A percentile compares a stretch with the other conserved stretches of the same genome.
These are phyloP conservation scores for Aspergillus pseudoglaucus DNA, from an alignment of 2,329 filamentous ascomycete genomes.

Conservation along the genomic window DNA sequence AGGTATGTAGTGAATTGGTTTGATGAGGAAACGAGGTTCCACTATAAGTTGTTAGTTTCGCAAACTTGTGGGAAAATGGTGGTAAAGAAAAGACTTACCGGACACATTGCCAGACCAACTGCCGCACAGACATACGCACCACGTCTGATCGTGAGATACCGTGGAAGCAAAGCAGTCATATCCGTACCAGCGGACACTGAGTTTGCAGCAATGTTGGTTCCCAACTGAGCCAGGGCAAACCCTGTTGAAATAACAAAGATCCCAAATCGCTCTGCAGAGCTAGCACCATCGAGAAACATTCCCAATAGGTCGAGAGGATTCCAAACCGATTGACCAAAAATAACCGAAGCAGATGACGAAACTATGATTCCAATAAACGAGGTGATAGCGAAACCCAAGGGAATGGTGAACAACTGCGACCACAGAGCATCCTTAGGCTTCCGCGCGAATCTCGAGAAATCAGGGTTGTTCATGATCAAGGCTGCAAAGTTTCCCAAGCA, in stretches of 20 bases:
- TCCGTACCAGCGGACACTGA: constrained; percentile 77
- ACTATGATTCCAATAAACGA: constrained; percentile 81
- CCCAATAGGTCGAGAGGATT: constrained; percentile 63
- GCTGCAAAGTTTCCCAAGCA: constrained; percentile 88
- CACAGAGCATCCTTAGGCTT: constrained; percentile 71
- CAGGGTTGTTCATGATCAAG: constrained; percentile 71
- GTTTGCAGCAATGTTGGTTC: constrained; percentile 83
- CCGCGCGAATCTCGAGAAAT: constrained; percentile 76
- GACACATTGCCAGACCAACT: constrained; percentile 78
- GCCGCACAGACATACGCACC: constrained; percentile 79
- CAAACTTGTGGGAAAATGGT: no score
- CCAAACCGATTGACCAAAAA: constrained; percentile 64
- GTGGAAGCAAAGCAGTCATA: constrained; percentile 71
- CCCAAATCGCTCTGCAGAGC: constrained; percentile 62
- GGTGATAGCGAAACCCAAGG: constrained; percentile 65
- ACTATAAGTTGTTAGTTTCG: constrained; percentile 20
- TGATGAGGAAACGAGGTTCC: constrained; percentile 63
- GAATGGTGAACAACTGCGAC: constrained; percentile 72
- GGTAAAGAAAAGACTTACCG: constrained; percentile 38
- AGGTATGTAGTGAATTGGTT: constrained; percentile 91
- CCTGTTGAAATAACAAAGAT: constrained; percentile 66
- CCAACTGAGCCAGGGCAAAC: constrained; percentile 73
- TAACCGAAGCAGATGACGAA: constrained; percentile 59
- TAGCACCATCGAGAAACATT: constrained; percentile 62
- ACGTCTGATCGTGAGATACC: constrained; percentile 76